Evolutionary conservation across 768 basidiomycete genomes (phyloP).

Genomic region (Clavaria fumosa): DNA sequence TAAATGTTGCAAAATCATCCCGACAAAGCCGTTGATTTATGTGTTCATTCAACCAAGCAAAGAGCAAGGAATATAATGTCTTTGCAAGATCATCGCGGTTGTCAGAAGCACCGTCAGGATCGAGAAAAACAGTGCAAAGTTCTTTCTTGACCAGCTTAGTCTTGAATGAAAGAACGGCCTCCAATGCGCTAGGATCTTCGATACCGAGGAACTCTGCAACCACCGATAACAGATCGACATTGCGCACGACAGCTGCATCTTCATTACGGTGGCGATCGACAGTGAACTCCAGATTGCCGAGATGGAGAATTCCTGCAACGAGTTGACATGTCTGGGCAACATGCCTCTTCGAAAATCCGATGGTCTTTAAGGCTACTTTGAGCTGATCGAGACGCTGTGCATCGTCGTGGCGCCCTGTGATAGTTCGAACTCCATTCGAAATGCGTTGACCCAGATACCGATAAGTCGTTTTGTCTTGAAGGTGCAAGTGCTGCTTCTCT

Average conservation of each 20-base stretch:
- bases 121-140: constrained; percentile 92
- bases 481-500: constrained; percentile 76
- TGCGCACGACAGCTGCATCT: constrained; percentile 86
- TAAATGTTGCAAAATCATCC: constrained; percentile 84
- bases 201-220: constrained; percentile 91
- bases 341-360: constrained; percentile 87
- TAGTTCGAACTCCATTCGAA: too few species aligned
- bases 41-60: constrained; percentile 92
- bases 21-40: constrained; percentile 91
- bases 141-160: constrained; percentile 91
- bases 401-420: constrained; percentile 62
- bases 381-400: constrained; percentile 83
- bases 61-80: constrained; percentile 84
- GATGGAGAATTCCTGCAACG: constrained; percentile 87
- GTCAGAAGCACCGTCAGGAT: constrained; percentile 83
- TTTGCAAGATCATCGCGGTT: constrained; percentile 92
- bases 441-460: constrained; percentile 73
- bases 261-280: constrained; percentile 73
- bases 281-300: constrained; percentile 89
- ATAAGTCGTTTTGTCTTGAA: constrained; percentile 68
- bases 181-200: constrained; percentile 48
- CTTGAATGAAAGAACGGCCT: constrained; percentile 75
- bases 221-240: constrained; percentile 63
- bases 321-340: constrained; percentile 95
- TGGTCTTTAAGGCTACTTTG: constrained; percentile 83